Evolutionary conservation across 2,329 filamentous ascomycete species (phyloP), one percentile per base, ranked within the genome.

Genomic region (Didymella glomerata): DNA sequence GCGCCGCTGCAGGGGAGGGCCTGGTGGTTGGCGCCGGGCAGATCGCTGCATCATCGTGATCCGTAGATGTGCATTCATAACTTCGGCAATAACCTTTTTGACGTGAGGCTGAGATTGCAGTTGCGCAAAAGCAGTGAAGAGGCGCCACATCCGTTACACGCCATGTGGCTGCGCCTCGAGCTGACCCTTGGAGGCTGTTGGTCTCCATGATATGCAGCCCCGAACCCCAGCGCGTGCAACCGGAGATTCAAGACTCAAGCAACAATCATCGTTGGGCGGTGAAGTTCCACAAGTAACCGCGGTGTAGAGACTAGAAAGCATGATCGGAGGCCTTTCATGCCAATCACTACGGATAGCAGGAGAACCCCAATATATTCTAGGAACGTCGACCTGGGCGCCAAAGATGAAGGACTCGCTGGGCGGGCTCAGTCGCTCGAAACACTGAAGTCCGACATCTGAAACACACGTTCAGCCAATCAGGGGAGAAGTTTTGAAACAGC

Each of bases 371-470:
- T 54, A 50, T 54, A 54, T 38, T 41, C 44, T 54, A 41, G 41
- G 50, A 44, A 30, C 41, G 25, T 20, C 20, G 41, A 20, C 28
- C 56, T 59, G 50, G 47, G 56, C 56, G 56, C 56, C 50, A 59
- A 50, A 59, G 34, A 59, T 59, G 56, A 59, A 59, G 56, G 56
- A 51, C 56, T 59, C 47, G 51, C 51, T 51, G 50, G 56, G 50
- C 56, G 51, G 56, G 56, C 51, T 32, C 40, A 54, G 50, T 47
- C 40, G 41, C 50, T 59, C 47, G 38, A 54, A 65, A 54, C 48
- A 63, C 42, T 53, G 40, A 41, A 54, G 54, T 53, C 54, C 56
- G 47, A 42, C 16, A 18, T 30, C 20, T 69, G 66, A 69, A 69
- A 69, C 67, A 62, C 11, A 60, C 49, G 45, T n/a, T 8, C 27